A percentile compares a stretch with the other conserved stretches of the same genome.
These are phyloP conservation scores for Sphaerostilbella broomeana DNA, from an alignment of 2,329 filamentous ascomycete genomes.

Conservation along the genomic window DNA sequence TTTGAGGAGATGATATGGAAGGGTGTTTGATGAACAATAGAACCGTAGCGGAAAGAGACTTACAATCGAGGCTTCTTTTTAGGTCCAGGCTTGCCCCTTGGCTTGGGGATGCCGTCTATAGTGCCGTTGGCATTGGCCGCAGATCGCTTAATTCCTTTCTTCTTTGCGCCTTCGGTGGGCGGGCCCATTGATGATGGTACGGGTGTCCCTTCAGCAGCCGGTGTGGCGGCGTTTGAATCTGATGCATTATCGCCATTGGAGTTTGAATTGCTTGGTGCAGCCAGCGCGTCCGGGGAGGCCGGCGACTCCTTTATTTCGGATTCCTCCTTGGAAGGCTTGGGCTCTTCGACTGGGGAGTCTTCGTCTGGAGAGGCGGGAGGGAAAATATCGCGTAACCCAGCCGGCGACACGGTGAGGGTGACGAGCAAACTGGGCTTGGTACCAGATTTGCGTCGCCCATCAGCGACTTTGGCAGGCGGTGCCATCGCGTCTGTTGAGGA, in stretches of 20 bases:
- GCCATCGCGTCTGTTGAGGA: conserved; percentile 23
- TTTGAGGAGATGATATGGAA: no score
- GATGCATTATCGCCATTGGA: conserved; percentile 50
- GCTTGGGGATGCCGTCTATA: conserved; percentile 58
- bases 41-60: conserved; percentile 34
- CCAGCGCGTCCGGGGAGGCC: conserved; percentile 34
- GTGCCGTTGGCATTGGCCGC: conserved; percentile 58
- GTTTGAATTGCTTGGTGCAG: conserved; percentile 25
- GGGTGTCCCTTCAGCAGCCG: conserved; percentile 49
- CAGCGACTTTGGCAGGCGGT: conserved; percentile 27
- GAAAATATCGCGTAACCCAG: conserved; percentile 44
- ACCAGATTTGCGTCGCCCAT: conserved; percentile 33
- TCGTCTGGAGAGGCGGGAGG: conserved; percentile 38
- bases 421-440: conserved; percentile 36
- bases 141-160: conserved; percentile 67
- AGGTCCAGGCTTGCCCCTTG: conserved; percentile 81
- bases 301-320: conserved; percentile 40
- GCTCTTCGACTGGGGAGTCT: conserved; percentile 33
- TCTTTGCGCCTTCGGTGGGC: conserved; percentile 58
- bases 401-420: conserved; percentile 46
- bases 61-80: conserved; percentile 96
- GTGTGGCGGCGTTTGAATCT: conserved; percentile 55
- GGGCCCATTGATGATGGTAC: conserved; percentile 53
- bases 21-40: neutral
- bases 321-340: conserved; percentile 25